Evolutionary conservation across 1,139 yeast genomes (phyloP).

Genomic region (Debaryomyces nepalensis): DNA sequence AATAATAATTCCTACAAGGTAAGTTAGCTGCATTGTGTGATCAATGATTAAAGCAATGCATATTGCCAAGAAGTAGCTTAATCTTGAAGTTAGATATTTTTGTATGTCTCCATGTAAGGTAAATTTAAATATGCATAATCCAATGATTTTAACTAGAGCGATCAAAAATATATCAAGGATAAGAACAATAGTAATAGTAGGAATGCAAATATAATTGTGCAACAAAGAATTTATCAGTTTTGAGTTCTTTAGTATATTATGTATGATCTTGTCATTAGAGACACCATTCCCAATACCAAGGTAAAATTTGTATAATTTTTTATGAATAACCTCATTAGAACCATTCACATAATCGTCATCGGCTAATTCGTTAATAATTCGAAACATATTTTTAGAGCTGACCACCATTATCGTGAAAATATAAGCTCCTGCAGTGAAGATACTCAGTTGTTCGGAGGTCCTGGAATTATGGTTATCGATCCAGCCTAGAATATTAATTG

Average conservation of each 20-base stretch:
- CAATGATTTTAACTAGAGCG: conserved; percentile 11
- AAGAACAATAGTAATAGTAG: conserved; percentile 27
- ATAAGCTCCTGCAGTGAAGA: conserved; percentile 31
- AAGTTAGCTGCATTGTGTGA: conserved; percentile 63
- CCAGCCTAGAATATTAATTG: conserved; percentile 40
- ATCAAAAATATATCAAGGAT: conserved; percentile 17
- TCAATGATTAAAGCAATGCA: conserved; percentile 54
- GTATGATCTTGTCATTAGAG: too few relatives aligned
- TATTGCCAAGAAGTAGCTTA: conserved; percentile 24
- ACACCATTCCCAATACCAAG: conserved; percentile 23
- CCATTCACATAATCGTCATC: conserved; percentile 21
- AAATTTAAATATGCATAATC: conserved; percentile 20
- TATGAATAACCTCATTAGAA: conserved; percentile 25
- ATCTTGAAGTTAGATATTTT: conserved; percentile 23
- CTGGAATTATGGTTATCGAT: conserved; percentile 28
- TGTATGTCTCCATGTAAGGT: conserved; percentile 27
- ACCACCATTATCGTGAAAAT: conserved; percentile 33
- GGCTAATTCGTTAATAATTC: conserved; percentile 29
- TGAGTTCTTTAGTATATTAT: too few relatives aligned
- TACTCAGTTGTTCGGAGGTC: conserved; percentile 39
- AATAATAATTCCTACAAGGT: conserved; percentile 63
- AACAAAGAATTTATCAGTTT: neutral
- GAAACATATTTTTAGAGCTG: conserved; percentile 37
- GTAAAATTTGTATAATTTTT: conserved; percentile 33
- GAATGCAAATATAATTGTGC: conserved; percentile 15